Conservation (phyloP, 1,139 yeast species). For the Scheffersomyces lignicola region DNA sequence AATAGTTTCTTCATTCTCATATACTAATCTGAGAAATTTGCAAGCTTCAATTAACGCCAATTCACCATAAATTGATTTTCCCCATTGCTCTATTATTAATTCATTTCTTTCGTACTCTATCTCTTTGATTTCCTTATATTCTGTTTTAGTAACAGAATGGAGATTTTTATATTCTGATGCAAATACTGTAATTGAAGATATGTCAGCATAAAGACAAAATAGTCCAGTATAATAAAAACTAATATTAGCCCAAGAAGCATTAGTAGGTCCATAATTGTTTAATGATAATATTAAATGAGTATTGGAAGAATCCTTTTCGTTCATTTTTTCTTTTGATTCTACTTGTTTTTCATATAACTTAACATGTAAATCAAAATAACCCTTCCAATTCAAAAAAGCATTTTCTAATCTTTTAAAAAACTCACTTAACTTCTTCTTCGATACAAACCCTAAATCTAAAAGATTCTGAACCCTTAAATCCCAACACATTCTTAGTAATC, state of each 20-base stretch:
- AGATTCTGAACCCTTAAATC: constrained; percentile 23
- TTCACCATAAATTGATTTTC: constrained; percentile 18
- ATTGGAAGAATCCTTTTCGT: constrained; percentile 1
- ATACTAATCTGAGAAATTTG: constrained; percentile 14
- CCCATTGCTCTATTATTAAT: constrained; percentile 17
- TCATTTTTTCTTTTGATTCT: constrained; percentile 7
- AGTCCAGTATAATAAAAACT: constrained; percentile 17
- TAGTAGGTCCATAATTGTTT: constrained; percentile 20
- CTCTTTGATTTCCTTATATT: constrained; percentile 2
- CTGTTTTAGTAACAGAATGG: constrained; percentile 1
- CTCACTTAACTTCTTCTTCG: constrained; percentile 9
- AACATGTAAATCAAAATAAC: constrained; percentile 28
- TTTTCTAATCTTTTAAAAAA: constrained; percentile 28
- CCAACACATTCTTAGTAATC: constrained; percentile 35
- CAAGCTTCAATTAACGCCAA: constrained; percentile 21
- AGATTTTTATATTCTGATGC: constrained; percentile 6
- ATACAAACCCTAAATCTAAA: constrained; percentile 25
- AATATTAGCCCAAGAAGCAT: constrained; percentile 21
- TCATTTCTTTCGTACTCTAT: constrained; percentile 8
- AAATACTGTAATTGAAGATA: constrained; percentile 3
- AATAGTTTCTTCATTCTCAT: constrained; percentile 16
- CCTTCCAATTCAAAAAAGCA: constrained; percentile 37
- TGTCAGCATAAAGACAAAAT: constrained; percentile 11
- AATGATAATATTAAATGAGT: constrained; percentile 8
- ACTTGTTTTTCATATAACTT: constrained; percentile 19